These are phyloP conservation scores for Pseudocercospora ulei DNA, from an alignment of 2,329 filamentous ascomycete genomes.

Conservation along the genomic window DNA sequence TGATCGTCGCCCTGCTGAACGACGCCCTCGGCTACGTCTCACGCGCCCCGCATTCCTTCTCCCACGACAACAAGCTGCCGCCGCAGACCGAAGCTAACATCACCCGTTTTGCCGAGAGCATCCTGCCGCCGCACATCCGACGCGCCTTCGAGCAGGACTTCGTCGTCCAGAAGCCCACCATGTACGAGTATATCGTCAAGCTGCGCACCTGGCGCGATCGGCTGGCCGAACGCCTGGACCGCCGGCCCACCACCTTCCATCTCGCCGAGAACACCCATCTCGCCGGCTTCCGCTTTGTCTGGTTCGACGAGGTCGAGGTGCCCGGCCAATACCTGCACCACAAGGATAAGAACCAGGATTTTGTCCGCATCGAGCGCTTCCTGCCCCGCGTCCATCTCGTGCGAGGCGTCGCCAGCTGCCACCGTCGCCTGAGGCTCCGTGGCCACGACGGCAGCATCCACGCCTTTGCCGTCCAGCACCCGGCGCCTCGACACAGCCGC, in stretches of 20 bases:
- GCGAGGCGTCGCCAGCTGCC: conserved; percentile 79
- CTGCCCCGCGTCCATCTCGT: conserved; percentile 89
- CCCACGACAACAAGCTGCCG: conserved; percentile 82
- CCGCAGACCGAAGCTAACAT: conserved; percentile 90
- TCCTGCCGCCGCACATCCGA: conserved; percentile 86
- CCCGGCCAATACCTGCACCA: conserved; percentile 95
- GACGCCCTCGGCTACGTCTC: conserved; percentile 89
- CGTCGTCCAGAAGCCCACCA: conserved; percentile 85
- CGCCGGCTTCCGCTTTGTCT: conserved; percentile 93
- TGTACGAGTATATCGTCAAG: conserved; percentile 98
- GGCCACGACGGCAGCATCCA: conserved; percentile 97
- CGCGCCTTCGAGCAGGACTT: conserved; percentile 98
- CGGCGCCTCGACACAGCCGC: conserved; percentile 80
- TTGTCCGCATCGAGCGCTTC: conserved; percentile 94
- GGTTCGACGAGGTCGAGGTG: conserved; percentile 96
- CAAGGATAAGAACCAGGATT: conserved; percentile 98
- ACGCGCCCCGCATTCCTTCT: conserved; percentile 74
- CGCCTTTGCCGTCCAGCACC: conserved; percentile 91
- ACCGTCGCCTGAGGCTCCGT: conserved; percentile 86
- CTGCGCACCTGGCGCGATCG: conserved; percentile 92
- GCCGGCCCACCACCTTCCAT: conserved; percentile 60
- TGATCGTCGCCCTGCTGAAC: conserved; percentile 95
- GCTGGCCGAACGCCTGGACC: conserved; percentile 94
- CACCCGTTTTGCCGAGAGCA: conserved; percentile 89
- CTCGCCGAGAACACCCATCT: conserved; percentile 82